A percentile compares a stretch with the other conserved stretches of the same genome.
Conservation (phyloP, 148 eudicot species). For the Vaccinium myrtillus region DNA sequence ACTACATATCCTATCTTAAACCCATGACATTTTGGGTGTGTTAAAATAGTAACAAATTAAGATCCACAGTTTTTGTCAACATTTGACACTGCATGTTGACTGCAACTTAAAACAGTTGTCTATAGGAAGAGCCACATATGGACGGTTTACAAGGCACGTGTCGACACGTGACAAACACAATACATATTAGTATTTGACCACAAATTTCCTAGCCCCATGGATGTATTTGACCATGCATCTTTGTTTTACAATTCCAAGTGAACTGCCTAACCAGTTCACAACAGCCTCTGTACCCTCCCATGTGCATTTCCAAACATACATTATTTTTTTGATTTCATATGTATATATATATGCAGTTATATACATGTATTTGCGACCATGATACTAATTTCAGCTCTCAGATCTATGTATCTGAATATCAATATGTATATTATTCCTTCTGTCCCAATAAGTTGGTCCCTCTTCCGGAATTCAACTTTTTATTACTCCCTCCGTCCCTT, state of each 20-base stretch:
- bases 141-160: slow-evolving; percentile 7
- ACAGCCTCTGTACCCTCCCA: neutral
- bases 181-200: neutral
- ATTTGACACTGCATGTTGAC: neutral
- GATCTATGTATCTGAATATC: neutral
- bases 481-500: no score
- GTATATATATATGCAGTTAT: no score
- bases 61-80: neutral
- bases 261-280: slow-evolving; percentile 1
- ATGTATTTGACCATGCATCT: neutral
- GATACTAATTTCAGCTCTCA: neutral
- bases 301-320: neutral
- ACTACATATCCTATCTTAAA: neutral
- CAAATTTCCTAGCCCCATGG: neutral
- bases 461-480: no score
- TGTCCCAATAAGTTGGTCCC: no score
- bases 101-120: neutral
- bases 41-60: neutral
- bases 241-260: neutral
- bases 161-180: neutral
- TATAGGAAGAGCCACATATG: neutral
- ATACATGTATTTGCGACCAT: no score
- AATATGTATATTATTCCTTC: no score
- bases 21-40: neutral
- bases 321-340: neutral